Conservation (phyloP, 2,329 filamentous ascomycete genomes). For the Cryphonectria carpinicola region DNA sequence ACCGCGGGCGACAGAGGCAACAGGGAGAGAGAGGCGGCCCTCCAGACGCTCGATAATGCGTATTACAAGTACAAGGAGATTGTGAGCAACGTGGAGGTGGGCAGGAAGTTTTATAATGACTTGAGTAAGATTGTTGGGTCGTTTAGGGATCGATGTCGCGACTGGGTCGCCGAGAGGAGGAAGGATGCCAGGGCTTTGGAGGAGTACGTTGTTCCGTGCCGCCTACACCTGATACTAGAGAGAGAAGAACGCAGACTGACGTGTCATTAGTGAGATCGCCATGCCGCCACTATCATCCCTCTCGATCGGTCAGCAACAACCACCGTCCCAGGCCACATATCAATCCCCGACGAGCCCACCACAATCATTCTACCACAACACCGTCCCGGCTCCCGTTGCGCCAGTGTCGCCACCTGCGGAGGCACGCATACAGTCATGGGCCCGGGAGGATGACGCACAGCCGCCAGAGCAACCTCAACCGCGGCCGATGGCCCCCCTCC, state of each 20-base stretch:
- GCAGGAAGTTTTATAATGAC: conserved; percentile 96
- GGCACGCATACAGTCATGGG: conserved; percentile 63
- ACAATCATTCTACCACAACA: conserved; percentile 37
- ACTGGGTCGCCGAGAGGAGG: conserved; percentile 79
- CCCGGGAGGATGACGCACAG: conserved; percentile 46
- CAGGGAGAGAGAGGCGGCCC: conserved; percentile 77
- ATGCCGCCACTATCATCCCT: conserved; percentile 56
- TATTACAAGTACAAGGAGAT: conserved; percentile 98
- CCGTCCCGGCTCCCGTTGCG: conserved; percentile 32
- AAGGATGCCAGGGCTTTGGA: conserved; percentile 81
- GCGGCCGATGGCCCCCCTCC: conserved; percentile 48
- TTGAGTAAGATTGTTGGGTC: conserved; percentile 81
- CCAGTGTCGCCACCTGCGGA: conserved; percentile 42
- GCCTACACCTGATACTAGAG: conserved; percentile 21
- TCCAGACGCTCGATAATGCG: conserved; percentile 87
- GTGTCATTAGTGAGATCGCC: conserved; percentile 48
- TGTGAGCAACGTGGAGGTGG: conserved; percentile 86
- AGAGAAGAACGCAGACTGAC: conserved; percentile 22
- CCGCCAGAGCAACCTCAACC: conserved; percentile 60
- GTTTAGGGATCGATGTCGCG: conserved; percentile 78
- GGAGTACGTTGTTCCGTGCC: conserved; percentile 55
- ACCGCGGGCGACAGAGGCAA: conserved; percentile 65
- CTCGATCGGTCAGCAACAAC: conserved; percentile 41
- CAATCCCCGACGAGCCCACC: conserved; percentile 27
- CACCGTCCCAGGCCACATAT: conserved; percentile 30